Conservation (phyloP, 805 yeast genomes). For the Pichia exigua region DNA sequence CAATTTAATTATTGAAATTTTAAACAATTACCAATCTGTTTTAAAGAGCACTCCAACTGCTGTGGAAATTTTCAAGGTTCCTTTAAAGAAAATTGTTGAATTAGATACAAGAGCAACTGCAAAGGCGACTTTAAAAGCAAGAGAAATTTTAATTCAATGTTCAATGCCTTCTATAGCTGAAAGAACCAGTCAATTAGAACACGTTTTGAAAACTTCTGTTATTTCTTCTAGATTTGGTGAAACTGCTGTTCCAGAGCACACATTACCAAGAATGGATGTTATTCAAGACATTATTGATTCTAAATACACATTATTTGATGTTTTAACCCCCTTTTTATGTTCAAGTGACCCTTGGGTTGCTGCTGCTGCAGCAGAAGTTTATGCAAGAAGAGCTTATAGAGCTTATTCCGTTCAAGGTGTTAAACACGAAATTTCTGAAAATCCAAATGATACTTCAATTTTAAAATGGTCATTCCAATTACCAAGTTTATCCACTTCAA, state of each 20-base stretch:
- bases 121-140: slow-evolving; percentile 88
- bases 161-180: slow-evolving; percentile 94
- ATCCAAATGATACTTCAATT: slow-evolving; percentile 50
- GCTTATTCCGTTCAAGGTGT: slow-evolving; percentile 86
- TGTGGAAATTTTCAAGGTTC: slow-evolving; percentile 56
- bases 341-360: slow-evolving; percentile 82
- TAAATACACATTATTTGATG: slow-evolving; percentile 93
- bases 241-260: slow-evolving; percentile 57
- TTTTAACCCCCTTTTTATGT: slow-evolving; percentile 81
- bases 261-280: slow-evolving; percentile 72
- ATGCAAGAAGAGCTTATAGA: slow-evolving; percentile 92
- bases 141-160: slow-evolving; percentile 94
- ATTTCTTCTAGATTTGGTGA: slow-evolving; percentile 88
- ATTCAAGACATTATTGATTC: slow-evolving; percentile 93
- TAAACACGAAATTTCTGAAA: slow-evolving; percentile 43
- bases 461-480: slow-evolving; percentile 85
- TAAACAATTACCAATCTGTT: slow-evolving; percentile 72
- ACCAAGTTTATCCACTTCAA: slow-evolving; percentile 64
- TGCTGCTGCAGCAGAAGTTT: slow-evolving; percentile 94
- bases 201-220: slow-evolving; percentile 85
- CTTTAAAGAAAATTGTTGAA: slow-evolving; percentile 75
- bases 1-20: slow-evolving; percentile 77
- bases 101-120: slow-evolving; percentile 86
- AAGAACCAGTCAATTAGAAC: slow-evolving; percentile 95
- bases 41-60: slow-evolving; percentile 66